Conservation (phyloP, 352 stramenopile genomes). For the Globisporangium barbulae region DNA sequence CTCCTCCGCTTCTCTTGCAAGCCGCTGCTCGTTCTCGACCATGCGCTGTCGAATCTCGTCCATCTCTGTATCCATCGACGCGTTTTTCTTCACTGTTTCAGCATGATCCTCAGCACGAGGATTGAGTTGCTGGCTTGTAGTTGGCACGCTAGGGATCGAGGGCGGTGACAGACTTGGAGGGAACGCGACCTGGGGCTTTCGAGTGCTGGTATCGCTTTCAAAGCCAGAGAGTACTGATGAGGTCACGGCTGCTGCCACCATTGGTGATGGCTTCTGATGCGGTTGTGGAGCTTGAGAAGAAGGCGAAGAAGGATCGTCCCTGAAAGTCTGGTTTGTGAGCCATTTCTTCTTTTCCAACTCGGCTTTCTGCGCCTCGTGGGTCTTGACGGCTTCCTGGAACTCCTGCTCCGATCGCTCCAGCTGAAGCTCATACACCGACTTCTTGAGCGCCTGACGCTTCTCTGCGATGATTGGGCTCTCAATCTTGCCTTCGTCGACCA, state of each 20-base stretch:
- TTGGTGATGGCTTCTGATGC: neutral
- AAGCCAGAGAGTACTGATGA: neutral
- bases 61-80: conserved; percentile 29
- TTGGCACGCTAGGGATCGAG: neutral
- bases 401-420: conserved; percentile 41
- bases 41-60: conserved; percentile 41
- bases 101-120: neutral
- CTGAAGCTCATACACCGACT: conserved; percentile 42
- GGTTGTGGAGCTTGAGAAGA: neutral
- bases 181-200: neutral
- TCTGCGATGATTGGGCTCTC: neutral
- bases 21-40: conserved; percentile 35
- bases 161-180: neutral
- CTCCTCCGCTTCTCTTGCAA: conserved; percentile 39
- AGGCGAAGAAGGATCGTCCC: neutral
- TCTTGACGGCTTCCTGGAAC: conserved; percentile 38
- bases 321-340: conserved; percentile 21
- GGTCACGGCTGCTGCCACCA: neutral
- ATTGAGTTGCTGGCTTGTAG: neutral
- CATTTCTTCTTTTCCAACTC: conserved; percentile 35
- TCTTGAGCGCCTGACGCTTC: conserved; percentile 12
- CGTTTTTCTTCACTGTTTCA: neutral
- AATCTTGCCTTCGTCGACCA: conserved; percentile 1
- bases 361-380: conserved; percentile 34
- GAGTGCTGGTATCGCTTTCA: neutral